Percentiles rank a stretch among this genome's conserved stretches.
These are phyloP conservation scores for Fusarium sp. DNA, from an alignment of 2,329 filamentous ascomycete species.

Conservation along the genomic window DNA sequence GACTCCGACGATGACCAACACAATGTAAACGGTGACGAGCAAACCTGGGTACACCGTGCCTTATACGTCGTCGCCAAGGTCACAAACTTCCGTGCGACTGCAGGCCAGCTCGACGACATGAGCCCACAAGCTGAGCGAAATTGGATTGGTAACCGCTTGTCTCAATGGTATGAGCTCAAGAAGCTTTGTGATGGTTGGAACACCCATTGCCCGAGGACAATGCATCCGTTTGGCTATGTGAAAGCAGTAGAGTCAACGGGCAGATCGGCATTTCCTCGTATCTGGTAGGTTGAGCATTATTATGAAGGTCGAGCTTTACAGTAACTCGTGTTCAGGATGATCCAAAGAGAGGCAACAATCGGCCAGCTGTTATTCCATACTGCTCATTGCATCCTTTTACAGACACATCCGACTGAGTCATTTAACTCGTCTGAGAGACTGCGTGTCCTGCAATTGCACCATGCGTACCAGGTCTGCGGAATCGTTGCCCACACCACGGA, in stretches of 20 bases:
- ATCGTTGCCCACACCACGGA: constrained; percentile 89
- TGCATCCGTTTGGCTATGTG: constrained; percentile 87
- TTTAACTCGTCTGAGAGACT: constrained; percentile 73
- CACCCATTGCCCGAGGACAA: constrained; percentile 80
- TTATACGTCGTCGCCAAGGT: constrained; percentile 90
- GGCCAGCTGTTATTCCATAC: constrained; percentile 92
- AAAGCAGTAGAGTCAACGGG: constrained; percentile 74
- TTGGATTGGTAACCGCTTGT: constrained; percentile 71
- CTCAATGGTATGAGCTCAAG: constrained; percentile 85
- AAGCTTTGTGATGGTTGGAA: constrained; percentile 88
- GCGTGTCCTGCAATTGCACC: constrained; percentile 75
- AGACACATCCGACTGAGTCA: constrained; percentile 78
- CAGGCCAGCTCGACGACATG: constrained; percentile 70
- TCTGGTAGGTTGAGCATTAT: constrained; percentile 71
- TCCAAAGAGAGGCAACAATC: constrained; percentile 84
- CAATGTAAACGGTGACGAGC: constrained; percentile 65
- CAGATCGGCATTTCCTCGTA: constrained; percentile 84
- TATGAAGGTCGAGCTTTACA: background rate
- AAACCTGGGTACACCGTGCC: constrained; percentile 89
- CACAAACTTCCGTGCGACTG: constrained; percentile 82
- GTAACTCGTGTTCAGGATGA: constrained; percentile 67
- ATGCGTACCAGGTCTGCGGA: constrained; percentile 88
- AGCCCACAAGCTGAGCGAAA: constrained; percentile 73
- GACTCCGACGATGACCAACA: constrained; percentile 57
- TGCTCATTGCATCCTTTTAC: constrained; percentile 81